Evolutionary conservation across 1,139 yeast species (phyloP).

Genomic region (Torulaspora globosa): DNA sequence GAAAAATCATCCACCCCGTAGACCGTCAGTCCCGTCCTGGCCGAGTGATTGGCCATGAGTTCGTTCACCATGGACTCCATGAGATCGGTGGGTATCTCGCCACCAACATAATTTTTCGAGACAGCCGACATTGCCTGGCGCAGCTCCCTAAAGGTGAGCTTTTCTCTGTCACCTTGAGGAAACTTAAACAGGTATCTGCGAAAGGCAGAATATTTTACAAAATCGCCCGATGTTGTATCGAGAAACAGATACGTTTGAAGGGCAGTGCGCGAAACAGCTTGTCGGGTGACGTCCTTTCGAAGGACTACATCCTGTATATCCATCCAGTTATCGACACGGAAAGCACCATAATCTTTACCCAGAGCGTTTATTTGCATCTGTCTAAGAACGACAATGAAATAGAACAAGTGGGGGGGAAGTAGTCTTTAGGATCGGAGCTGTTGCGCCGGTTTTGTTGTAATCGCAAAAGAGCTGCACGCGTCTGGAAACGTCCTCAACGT

Average conservation of each 20-base stretch:
- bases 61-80: not conserved
- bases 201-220: not conserved
- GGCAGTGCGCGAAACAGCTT: not conserved
- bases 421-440: not conserved
- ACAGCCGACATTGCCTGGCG: constrained; percentile 1
- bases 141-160: not conserved
- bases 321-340: not conserved
- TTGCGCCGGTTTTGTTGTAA: not conserved
- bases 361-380: not conserved
- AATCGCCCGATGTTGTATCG: not conserved
- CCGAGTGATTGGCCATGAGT: constrained; percentile 3
- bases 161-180: not conserved
- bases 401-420: not conserved
- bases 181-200: not conserved
- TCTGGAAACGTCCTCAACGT: not conserved
- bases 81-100: not conserved
- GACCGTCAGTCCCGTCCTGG: not conserved
- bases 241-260: not conserved
- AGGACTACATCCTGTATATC: not conserved
- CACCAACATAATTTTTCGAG: not conserved
- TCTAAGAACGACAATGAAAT: not conserved
- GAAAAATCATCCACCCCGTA: constrained; percentile 1
- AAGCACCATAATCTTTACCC: not conserved
- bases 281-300: not conserved
- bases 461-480: constrained; percentile 1